Evolutionary conservation across 371 early-diverging fungal species (phyloP), one percentile per base, ranked within the genome.

Genomic region (Mucor plumbeus): DNA sequence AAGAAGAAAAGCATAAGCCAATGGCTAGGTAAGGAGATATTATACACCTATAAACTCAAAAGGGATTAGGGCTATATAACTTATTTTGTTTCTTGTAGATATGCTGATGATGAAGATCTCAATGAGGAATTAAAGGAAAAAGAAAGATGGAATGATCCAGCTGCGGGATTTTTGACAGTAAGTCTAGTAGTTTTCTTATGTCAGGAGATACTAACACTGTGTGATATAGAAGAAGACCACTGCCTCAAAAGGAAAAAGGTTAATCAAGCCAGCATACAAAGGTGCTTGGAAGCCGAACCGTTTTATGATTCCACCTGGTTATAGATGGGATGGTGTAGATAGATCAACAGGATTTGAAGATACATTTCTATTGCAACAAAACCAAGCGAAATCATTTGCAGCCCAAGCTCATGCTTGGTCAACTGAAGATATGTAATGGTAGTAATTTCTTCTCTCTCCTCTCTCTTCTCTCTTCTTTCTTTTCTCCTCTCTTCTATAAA

Each of bases 271-370:
- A 68, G 67, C 70, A 26, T 90, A 89, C 62, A 81, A 86, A 61
- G 91, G 91, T 10, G 76, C 85, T 6, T 87, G 87, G 68, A 88
- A 93, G 40, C 92, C 92, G 9, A 96, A 96, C 76, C 79, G 96
- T 21, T 95, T 88, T 74, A 87, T 87, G 68, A 95, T 95, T 53
- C 78, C 80, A 38, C 95, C 96, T 17, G 96, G 96, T 0, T 92
- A 92, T 71, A 86, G 94, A 5, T 96, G 96, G 96, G 96, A 96
- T 85, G 96, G 96, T 5, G 91, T 94, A 35, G 95, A 96, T 75
- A 85, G 96, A 14, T 91, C 92, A 13, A 96, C 90, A 72, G 94
- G 94, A 21, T 96, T 90, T 68, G 96, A 96, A 77, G 87, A 83
- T 64, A 76, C 82, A 33, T 82, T 82, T 40, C 78, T 89, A 55